Base-by-base conservation (phyloP, 2,329 filamentous ascomycete genomes). In the Boeremia lycopersici region DNA sequence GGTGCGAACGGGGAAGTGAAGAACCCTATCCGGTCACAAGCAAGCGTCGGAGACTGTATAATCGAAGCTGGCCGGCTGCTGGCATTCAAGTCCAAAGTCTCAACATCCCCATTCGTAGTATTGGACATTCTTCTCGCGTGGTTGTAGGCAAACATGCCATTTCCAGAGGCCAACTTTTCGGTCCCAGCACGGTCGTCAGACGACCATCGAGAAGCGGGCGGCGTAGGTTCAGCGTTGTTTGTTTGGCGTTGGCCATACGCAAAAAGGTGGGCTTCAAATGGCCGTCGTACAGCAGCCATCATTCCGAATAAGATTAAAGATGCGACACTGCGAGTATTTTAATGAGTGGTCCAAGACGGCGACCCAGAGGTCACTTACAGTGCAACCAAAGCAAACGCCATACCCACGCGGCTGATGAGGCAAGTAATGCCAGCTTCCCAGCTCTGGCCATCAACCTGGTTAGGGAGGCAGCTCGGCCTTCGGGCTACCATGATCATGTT, bases 401-500 rank as follows among this genome's bases (percentile, higher is more conserved):
- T 67, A 11, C 67, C 65, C 8, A 68, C 47, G 7, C 74, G 67
- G 23, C 63, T 68, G 5, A 69, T 49, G 6, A 61, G 49, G 48
- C 75, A 77, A 6, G 66, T 65, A n/a, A 57, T 49, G 5, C 74
- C 74, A 25, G 58, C 59, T 41, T 74, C 67, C 73, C 74, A 76
- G n/a, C 56, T 52, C 38, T 63, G 53, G 29, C 65, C 60, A 8
- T 56, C 61, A 6, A 59, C 39, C n/a, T 47, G 63, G 11, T 55
- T 50, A 23, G 64, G 51, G 15, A 72, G 50, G 48, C 75, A 76
- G 6, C 66, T 30, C 6, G 74, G 74, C 48, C 69, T 67, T n/a
- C 74, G 63, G 12, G 73, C 72, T 3, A 74, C 71, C 11, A 71
- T 59, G 35, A 77, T 75, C 57, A 76, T 66, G 57, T 75, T 72